Evolutionary conservation across 805 yeast genomes (phyloP).

Genomic region (Ogataea thermomethanolica): DNA sequence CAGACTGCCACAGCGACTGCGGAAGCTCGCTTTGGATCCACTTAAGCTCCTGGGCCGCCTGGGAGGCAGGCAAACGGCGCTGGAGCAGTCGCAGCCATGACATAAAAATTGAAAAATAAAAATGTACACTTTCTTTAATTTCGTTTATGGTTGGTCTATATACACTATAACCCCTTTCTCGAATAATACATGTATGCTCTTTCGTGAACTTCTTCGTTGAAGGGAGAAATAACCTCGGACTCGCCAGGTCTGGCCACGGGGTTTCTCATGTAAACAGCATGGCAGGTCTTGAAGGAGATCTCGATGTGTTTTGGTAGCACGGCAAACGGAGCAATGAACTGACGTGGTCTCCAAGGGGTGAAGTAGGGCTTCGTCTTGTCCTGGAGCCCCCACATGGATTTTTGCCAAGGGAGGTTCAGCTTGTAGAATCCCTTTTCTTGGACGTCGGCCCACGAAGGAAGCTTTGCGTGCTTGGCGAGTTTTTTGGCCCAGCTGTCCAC

Average conservation of each 20-base stretch:
- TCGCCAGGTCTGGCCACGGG: slow-evolving; percentile 97
- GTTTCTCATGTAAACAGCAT: slow-evolving; percentile 93
- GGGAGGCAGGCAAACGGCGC: slow-evolving; percentile 20
- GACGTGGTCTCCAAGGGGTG: slow-evolving; percentile 97
- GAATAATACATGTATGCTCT: slow-evolving; percentile 93
- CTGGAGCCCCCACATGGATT: slow-evolving; percentile 71
- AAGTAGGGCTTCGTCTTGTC: slow-evolving; percentile 79
- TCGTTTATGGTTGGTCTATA: slow-evolving; percentile 8
- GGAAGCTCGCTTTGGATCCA: slow-evolving; percentile 68
- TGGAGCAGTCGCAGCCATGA: slow-evolving; percentile 12
- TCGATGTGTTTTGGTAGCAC: slow-evolving; percentile 90
- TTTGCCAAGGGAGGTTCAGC: slow-evolving; percentile 80
- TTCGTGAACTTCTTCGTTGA: slow-evolving; percentile 76
- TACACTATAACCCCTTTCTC: slow-evolving; percentile 53
- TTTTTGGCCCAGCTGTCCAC: slow-evolving; percentile 45
- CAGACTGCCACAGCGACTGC: slow-evolving; percentile 40
- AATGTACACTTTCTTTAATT: slow-evolving; percentile 8
- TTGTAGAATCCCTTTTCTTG: slow-evolving; percentile 33
- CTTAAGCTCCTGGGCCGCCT: slow-evolving; percentile 52
- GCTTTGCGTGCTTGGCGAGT: slow-evolving; percentile 39
- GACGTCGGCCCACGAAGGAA: slow-evolving; percentile 35
- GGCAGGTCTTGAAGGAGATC: slow-evolving; percentile 86
- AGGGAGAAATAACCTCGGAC: slow-evolving; percentile 92
- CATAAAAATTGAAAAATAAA: slow-evolving; percentile 1
- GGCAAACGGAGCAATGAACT: slow-evolving; percentile 88